These are phyloP conservation scores for Fusarium humuli DNA, from an alignment of 2,329 filamentous ascomycete species.

Conservation along the genomic window DNA sequence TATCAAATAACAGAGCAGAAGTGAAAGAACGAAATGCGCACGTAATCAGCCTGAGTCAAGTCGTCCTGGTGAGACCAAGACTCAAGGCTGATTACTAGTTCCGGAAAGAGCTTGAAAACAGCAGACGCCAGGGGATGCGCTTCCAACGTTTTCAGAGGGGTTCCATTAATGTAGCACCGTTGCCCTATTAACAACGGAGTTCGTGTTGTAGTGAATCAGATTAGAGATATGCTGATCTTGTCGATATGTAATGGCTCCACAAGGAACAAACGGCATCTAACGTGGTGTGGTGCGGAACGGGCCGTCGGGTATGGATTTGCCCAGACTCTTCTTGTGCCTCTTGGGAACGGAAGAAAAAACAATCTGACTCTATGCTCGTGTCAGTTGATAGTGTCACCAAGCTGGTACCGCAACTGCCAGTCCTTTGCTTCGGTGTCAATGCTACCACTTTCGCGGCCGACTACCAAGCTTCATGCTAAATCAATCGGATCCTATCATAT, in stretches of 20 bases:
- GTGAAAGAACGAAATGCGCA: slow-evolving; percentile 27
- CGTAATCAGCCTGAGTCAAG: slow-evolving; percentile 3
- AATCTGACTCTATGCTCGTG: not conserved
- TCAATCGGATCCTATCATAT: slow-evolving; percentile 48
- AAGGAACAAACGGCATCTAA: slow-evolving; percentile 3
- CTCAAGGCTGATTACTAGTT: not conserved
- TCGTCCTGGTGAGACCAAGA: slow-evolving; percentile 1
- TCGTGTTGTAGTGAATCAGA: slow-evolving; percentile 9
- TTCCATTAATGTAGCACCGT: slow-evolving; percentile 2
- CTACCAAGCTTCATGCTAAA: slow-evolving; percentile 15
- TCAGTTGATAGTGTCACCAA: slow-evolving; percentile 4
- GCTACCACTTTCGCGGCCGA: not conserved
- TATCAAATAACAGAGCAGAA: slow-evolving; percentile 48
- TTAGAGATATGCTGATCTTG: slow-evolving; percentile 11
- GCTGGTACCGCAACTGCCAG: not conserved
- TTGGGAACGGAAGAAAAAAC: not conserved
- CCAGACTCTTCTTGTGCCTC: slow-evolving; percentile 13
- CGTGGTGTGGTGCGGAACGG: slow-evolving; percentile 37
- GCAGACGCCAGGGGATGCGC: slow-evolving; percentile 6
- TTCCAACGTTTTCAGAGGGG: not conserved
- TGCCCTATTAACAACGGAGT: slow-evolving; percentile 8
- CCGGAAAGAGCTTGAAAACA: not conserved
- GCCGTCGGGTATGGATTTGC: slow-evolving; percentile 36
- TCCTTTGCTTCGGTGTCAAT: not conserved
- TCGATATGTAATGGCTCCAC: slow-evolving; percentile 36